A percentile compares a stretch with the other conserved stretches of the same genome.
phyloP scores from a whole-genome alignment of 2,329 filamentous ascomycete genomes.

The Thielaviopsis populi region DNA sequence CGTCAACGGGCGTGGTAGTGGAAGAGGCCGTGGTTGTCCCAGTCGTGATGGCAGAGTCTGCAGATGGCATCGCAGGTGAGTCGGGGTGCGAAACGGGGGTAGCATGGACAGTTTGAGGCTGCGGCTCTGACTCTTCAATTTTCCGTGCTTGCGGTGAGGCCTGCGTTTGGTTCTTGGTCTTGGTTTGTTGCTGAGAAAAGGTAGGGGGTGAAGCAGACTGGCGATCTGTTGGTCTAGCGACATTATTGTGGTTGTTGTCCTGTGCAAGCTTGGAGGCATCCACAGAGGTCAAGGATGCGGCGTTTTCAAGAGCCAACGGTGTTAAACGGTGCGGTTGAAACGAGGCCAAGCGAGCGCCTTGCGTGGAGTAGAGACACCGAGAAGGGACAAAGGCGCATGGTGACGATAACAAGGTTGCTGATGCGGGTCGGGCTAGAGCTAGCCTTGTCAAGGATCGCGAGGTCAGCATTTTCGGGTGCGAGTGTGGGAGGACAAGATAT shows the following conservation, averaged over 20 bases:
- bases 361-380: constrained; percentile 2
- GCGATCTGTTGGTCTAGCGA: neutral
- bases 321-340: constrained; percentile 14
- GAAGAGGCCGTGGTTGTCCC: neutral
- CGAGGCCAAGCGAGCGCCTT: neutral
- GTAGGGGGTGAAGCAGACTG: constrained; percentile 2
- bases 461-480: neutral
- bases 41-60: neutral
- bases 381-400: neutral
- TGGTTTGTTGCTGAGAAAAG: neutral
- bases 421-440: constrained; percentile 4
- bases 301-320: constrained; percentile 7
- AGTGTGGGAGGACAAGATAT: neutral
- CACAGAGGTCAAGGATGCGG: neutral
- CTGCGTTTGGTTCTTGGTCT: neutral
- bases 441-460: constrained; percentile 6
- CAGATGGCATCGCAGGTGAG: neutral
- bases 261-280: constrained; percentile 13
- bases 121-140: neutral
- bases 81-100: neutral
- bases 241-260: neutral
- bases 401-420: neutral
- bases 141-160: neutral
- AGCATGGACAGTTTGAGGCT: neutral
- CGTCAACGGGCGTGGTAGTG: neutral